phyloP scores from a whole-genome alignment of 768 basidiomycete species.

The Leccinellum luteum region DNA sequence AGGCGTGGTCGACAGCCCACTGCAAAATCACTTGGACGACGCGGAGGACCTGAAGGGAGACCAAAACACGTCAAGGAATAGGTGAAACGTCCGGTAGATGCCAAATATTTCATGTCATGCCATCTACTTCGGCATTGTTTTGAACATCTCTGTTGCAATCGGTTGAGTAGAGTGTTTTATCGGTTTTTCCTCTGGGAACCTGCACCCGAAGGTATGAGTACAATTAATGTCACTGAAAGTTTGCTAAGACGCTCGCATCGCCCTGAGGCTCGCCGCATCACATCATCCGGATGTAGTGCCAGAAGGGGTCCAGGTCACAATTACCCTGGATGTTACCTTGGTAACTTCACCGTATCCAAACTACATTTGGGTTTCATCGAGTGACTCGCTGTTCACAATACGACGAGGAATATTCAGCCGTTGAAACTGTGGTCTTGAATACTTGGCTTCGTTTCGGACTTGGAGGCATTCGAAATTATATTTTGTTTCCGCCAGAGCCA shows the following conservation, averaged over 20 bases:
- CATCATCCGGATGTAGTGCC: too few species aligned
- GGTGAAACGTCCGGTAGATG: too few species aligned
- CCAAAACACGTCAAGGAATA: neutral
- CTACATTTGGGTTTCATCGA: too few species aligned
- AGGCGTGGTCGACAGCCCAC: constrained; percentile 1
- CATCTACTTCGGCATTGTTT: neutral
- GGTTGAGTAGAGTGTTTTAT: neutral
- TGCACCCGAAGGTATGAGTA: too few species aligned
- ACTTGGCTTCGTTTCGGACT: neutral
- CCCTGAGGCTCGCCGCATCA: too few species aligned
- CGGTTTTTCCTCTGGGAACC: neutral
- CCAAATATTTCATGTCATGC: too few species aligned
- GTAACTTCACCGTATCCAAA: neutral
- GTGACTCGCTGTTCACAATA: neutral
- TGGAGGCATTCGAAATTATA: neutral
- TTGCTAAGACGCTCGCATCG: too few species aligned
- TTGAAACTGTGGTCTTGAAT: neutral
- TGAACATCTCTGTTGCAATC: neutral
- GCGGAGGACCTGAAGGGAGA: neutral
- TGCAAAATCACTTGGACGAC: constrained; percentile 1
- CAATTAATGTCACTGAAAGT: too few species aligned
- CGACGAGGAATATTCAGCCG: neutral
- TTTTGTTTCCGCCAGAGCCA: too few species aligned
- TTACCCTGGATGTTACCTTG: too few species aligned
- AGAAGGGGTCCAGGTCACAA: too few species aligned